Percentiles rank a stretch among this genome's conserved stretches.
Evolutionary conservation across 164 flowering plant genomes (phyloP).

Genomic region (Stephania japonica): DNA sequence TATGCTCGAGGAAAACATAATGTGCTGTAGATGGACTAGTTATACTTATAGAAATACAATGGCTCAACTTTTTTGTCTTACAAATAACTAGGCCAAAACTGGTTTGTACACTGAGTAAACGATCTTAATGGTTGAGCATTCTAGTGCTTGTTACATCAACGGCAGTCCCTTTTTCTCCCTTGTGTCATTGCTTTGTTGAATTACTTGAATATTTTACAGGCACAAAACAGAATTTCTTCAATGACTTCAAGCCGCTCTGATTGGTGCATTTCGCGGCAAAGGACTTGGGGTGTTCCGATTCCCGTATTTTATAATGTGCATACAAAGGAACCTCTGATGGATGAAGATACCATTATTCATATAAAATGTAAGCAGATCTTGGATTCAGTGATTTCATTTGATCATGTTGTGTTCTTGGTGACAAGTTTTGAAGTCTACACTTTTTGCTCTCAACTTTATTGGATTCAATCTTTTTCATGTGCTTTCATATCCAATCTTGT

Average conservation of each 20-base stretch:
- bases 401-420: background rate
- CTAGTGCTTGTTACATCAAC: background rate
- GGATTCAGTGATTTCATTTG: background rate
- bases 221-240: constrained; percentile 77
- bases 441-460: background rate
- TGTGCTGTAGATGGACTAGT: background rate
- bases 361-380: constrained; percentile 62
- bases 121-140: background rate
- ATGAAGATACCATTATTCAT: constrained; percentile 81
- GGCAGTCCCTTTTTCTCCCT: background rate
- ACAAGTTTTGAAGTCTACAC: background rate
- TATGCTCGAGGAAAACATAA: background rate
- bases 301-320: constrained; percentile 88
- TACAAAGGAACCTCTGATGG: constrained; percentile 83
- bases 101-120: background rate
- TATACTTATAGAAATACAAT: background rate
- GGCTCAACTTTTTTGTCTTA: background rate
- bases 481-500: background rate
- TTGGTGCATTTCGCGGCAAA: constrained; percentile 99
- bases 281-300: constrained; percentile 99
- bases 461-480: background rate
- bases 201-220: constrained; percentile 34
- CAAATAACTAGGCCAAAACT: background rate
- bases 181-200: background rate
- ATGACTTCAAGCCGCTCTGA: constrained; percentile 96